Evolutionary conservation across 352 stramenopile genomes (phyloP), one percentile per base, ranked within the genome.

Genomic region (Phytophthora sp.): DNA sequence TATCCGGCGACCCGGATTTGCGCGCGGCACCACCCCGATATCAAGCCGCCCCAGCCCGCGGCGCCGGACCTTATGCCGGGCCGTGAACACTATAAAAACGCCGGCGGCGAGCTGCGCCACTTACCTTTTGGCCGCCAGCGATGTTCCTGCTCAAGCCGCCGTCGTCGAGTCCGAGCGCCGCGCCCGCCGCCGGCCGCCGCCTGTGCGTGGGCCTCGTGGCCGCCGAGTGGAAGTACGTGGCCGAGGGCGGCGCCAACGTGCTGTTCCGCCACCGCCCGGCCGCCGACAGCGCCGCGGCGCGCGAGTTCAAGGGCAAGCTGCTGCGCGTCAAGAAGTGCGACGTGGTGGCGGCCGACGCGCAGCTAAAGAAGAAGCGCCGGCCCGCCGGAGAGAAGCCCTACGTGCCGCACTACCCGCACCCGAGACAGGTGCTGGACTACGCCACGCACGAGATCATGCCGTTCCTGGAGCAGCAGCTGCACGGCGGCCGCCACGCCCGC

Each of bases 301-400:
- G 38, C 11, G 64, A 76, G 12, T 92, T 96, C 26, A 77, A 82
- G 20, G 87, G 85, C 11, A 90, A 88, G 52, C 61, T 96, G 20
- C 66, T 96, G 56, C 87, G 88, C 39, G 81, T 96, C 7, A 94
- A 94, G 67, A 96, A 96, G 69, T 89, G 77, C 43, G 86, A 91
- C 63, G 67, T 88, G 1, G 62, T 62, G 17, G 39, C 54, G 39
- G 13, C 38, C 5, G 35, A 1, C 11, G 11, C 26, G 38, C 17
- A 45, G 18, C 17, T 28, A 20, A 66, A 68, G 30, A 10, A 41
- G 28, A 66, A 66, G 54, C 71, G 48, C 18, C 53, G 45, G 13
- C 15, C 42, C 8, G 13, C 23, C 11, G 54, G 39, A 17, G 55
- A 68, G 24, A 79, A 75, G 35, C 46, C 62, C 8, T 84, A 85